These are phyloP conservation scores for Alternaria novae-zelandiae DNA, from an alignment of 2,329 filamentous ascomycete species.

Conservation along the genomic window DNA sequence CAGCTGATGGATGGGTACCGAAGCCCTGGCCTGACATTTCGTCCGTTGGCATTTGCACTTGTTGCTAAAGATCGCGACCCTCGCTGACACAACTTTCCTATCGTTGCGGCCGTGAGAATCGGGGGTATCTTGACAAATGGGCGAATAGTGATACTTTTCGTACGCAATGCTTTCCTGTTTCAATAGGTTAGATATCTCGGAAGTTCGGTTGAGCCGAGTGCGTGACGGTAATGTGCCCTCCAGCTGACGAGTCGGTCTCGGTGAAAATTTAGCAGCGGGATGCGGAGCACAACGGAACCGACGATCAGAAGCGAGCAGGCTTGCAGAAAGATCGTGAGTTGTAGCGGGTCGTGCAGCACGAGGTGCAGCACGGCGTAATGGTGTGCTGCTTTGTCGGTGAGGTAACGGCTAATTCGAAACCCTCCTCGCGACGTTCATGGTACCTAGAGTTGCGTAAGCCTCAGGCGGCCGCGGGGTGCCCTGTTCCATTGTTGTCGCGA, in stretches of 20 bases:
- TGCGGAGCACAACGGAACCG: slow-evolving; percentile 9
- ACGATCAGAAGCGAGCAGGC: slow-evolving; percentile 10
- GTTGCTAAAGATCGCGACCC: not conserved
- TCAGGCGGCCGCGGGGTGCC: not conserved
- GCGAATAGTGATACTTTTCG: slow-evolving; percentile 5
- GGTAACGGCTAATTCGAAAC: not conserved
- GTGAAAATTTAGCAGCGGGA: slow-evolving; percentile 5
- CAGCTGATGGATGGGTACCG: slow-evolving; percentile 19
- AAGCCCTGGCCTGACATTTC: slow-evolving; percentile 5
- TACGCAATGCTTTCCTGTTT: slow-evolving; percentile 1
- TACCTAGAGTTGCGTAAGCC: not conserved
- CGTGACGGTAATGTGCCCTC: slow-evolving; percentile 4
- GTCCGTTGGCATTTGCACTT: slow-evolving; percentile 1
- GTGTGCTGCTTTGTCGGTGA: slow-evolving; percentile 21
- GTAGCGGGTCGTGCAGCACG: slow-evolving; percentile 16
- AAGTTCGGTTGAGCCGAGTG: slow-evolving; percentile 14
- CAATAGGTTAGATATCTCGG: slow-evolving; percentile 2
- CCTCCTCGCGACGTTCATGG: not conserved
- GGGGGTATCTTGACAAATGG: not conserved
- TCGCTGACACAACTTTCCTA: slow-evolving; percentile 14
- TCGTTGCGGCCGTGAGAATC: not conserved
- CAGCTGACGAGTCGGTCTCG: slow-evolving; percentile 25
- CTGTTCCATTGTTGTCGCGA: not conserved
- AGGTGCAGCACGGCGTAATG: slow-evolving; percentile 15
- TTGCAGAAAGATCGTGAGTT: slow-evolving; percentile 16